Evolutionary conservation across 306 rosid genomes (phyloP), one percentile per base, ranked within the genome.

Genomic region (Astragalus glycyphyllos): DNA sequence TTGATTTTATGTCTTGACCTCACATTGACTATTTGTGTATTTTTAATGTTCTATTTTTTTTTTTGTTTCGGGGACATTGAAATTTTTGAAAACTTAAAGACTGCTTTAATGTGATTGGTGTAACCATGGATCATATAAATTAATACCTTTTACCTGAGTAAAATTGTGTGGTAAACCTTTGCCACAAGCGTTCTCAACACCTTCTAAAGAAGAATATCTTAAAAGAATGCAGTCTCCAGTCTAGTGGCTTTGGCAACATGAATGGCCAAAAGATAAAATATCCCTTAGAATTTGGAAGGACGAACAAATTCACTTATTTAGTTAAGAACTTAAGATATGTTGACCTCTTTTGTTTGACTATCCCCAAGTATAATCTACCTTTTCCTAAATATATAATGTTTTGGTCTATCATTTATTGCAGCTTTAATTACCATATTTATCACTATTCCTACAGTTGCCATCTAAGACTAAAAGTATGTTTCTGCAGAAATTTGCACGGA

Each of bases 401-500:
- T 62, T 46, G 26, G 44, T 53, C 58, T 34, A 69, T 51, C 38
- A 68, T 53, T 64, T 64, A 40, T 49, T 54, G 34, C 60, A 58
- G 35, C 31, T 41, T 74, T 62, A 59, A 16, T 34, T 82, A 50
- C 40, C 56, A 41, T 57, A 14, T 63, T 70, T 61, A 32, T 72
- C 46, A 53, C 29, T 71, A 60, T 65, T 66, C 50, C 15, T 15
- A 11, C 14, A 23, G 56, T 78, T 73, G 26, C 34, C 72, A 42
- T 35, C 32, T 73, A 42, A 75, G 67, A 59, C 74, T 54, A 38
- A 55, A 13, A 38, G 70, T 29, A 16, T 68, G 48, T 81, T 72
- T 71, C 51, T 80, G 87, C 88, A 94, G 95, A 83, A 81, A 56
- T 83, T 87, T 82, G 96, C 91, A 14, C 61, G 80, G 78, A 87